Evolutionary conservation across 257 asterid genomes (phyloP), one percentile per base, ranked within the genome.

Genomic region (Pogostemon cablin): DNA sequence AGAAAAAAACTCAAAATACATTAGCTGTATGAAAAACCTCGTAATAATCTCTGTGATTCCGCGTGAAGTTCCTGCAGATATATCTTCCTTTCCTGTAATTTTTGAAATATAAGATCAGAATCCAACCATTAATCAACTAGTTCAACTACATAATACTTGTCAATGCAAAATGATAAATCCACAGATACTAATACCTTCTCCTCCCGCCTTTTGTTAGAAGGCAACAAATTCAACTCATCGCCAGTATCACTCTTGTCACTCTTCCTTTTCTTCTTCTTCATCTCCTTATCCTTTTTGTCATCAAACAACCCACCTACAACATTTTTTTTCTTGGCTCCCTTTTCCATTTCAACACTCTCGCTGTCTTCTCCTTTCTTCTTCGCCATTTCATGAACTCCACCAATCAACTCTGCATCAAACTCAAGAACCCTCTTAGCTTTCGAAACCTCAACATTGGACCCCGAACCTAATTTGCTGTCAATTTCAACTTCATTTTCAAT

Each of bases 11-110:
- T 56, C 58, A 37, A 44, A 46, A 40, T 3, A 54, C 47, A 32
- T 8, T 41, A 12, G 32, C 15, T 42, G 4, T 40, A 20, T 3
- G 32, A 50, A 43, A 63, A 59, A 91, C 99, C 99, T 87, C 98
- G 79, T 72, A 91, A 76, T 47, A 93, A 49, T 62, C 88, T 87
- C 83, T 93, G 99, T 49, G 98, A 82, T 73, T 93, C 99, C 75
- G 87, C 95, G 75, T 93, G 99, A 69, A 93, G 96, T 52, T 89
- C 90, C 80, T 83, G 75, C 7, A 88, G 83, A 72, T 81, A 73
- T 15, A 81, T 78, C 77, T 79, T 80, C 53, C 96, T 88, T 74
- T 87, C 96, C 99, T 93, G 80, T 67, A 72, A 64, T 20, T 41
- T 64, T 52, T 55, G 65, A 40, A 59, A 71, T 53, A 55, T 55